phyloP scores from a whole-genome alignment of 495 filamentous ascomycete species.

The Xylaria palmicola region DNA sequence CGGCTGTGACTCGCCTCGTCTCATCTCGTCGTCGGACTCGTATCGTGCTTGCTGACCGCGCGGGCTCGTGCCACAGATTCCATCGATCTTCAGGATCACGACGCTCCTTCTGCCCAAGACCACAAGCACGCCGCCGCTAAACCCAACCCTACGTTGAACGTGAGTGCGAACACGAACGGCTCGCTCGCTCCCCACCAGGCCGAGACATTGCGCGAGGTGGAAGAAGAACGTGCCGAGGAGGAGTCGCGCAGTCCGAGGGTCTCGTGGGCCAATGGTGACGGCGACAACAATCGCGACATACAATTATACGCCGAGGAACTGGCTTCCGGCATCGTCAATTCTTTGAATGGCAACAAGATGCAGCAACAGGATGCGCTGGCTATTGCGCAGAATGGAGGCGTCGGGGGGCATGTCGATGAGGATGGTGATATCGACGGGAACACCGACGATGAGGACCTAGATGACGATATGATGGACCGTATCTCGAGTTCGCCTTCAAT shows the following conservation, averaged over 20 bases:
- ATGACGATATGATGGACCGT: slow-evolving; percentile 94
- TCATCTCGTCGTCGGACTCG: slow-evolving; percentile 11
- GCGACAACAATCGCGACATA: slow-evolving; percentile 44
- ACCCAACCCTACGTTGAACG: slow-evolving; percentile 33
- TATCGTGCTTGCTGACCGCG: slow-evolving; percentile 24
- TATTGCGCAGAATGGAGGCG: slow-evolving; percentile 54
- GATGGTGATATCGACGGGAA: slow-evolving; percentile 68
- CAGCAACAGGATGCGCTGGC: slow-evolving; percentile 54
- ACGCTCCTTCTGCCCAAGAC: slow-evolving; percentile 79
- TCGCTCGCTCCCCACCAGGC: slow-evolving; percentile 79
- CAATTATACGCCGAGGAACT: slow-evolving; percentile 52
- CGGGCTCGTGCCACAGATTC: slow-evolving; percentile 63
- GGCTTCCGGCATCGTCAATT: slow-evolving; percentile 44
- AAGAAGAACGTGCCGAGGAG: slow-evolving; percentile 71
- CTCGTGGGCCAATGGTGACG: slow-evolving; percentile 50
- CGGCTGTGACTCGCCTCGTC: slow-evolving; percentile 22
- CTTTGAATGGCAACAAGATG: slow-evolving; percentile 48
- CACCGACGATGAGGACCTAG: slow-evolving; percentile 65
- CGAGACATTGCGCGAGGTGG: slow-evolving; percentile 72
- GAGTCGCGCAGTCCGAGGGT: slow-evolving; percentile 52
- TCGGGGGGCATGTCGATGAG: slow-evolving; percentile 57
- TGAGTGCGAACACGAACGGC: slow-evolving; percentile 46
- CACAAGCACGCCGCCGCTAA: slow-evolving; percentile 44
- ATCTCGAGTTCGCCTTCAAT: slow-evolving; percentile 98
- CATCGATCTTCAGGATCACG: slow-evolving; percentile 86